Base-by-base conservation (phyloP, 768 basidiomycete genomes). In the Panellus pusillus region DNA sequence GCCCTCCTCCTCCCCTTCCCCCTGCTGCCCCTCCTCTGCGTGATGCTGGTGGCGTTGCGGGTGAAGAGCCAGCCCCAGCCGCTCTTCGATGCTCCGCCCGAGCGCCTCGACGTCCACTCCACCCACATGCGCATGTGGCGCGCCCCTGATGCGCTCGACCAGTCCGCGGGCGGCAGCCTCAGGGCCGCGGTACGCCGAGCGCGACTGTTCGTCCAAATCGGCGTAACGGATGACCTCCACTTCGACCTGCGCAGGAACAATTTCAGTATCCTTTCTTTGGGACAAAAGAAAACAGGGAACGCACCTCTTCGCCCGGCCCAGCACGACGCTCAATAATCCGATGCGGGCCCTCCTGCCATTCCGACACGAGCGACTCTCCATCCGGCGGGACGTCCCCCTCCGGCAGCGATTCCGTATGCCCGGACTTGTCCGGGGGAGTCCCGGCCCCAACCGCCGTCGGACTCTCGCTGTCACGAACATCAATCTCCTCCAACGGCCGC, bases 341-440 rank as follows among this genome's bases (percentile, higher is more conserved):
- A 65, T 87, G 79, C 28, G 79, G 74, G 3, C 89, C 89, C 64
- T 93, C 89, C 63, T 76, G 75, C 84, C 88, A 93, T 62, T 89
- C 86, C 20, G 74, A 59, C 3, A 74, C 59, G 9, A 66, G 54
- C 39, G 70, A 76, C 1, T 58, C 66, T 15, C 80, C 79, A 55
- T 83, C 79, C 2, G 80, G 78, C 9, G 71, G 71, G 7, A 63
- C 66, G 41, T 80, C 75, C 12, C 69, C 70, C 47, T 69, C 69
- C 12, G 40, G 52, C 1, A 29, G 48, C 13, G 19, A 19, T 20
- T 44, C 61, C 32, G 48, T 61, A 36, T 58, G 60, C 15, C 50
- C 37, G 4, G 56, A 39, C 28, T 32, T 31, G 37, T 47, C 27
- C 28, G 24, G 47, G 4, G 46, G 49, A 14, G 52, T 54, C 38